Evolutionary conservation across 2,329 filamentous ascomycete species (phyloP), one percentile per base, ranked within the genome.

Genomic region (Calonectria ilicicola): DNA sequence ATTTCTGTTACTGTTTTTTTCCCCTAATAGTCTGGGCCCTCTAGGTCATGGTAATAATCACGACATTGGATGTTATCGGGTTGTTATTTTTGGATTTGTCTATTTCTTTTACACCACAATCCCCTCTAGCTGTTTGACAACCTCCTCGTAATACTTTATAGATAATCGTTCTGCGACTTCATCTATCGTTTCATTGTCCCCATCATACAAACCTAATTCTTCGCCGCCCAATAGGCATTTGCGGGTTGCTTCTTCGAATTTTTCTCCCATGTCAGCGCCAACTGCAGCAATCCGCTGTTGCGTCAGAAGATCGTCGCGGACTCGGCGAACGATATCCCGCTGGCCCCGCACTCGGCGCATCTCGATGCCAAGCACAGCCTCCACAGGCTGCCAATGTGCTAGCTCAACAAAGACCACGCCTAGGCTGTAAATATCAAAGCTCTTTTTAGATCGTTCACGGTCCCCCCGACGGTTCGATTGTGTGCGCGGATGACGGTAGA

Each of bases 391-490:
- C 88, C 89, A 90, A 72, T 87, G 86, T n/a, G 87, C 88, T 5
- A 91, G 84, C 77, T 91, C 89, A 3, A 89, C 81, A 6, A 90
- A 78, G 4, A 90, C 82, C 9, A 90, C 81, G 3, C 89, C 89
- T 0, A 91, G 82, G 23, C 85, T 85, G 77, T 90, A 90, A 9
- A 90, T 81, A 68, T 91, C 89, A 72, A 86, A 89, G 42, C 83
- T 84, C 75, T 89, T 89, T 75, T 85, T 85, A 68, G 85, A 89
- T 1, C 83, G 78, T 58, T 80, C 78, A 12, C 82, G 77, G 27
- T 81, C 71, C 19, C 76, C 68, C 5, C 83, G 81, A 0, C 80
- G 81, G 47, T 81, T 82, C 12, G 83, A 79, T 72, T 87, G 86
- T 2, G 84, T 81, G 9, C 75, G 74, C 0, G 87, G 88, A 68